A percentile compares a stretch with the other conserved stretches of the same genome.
phyloP scores from a whole-genome alignment of 176 grass and related monocot genomes.

The Stipa capillata region DNA sequence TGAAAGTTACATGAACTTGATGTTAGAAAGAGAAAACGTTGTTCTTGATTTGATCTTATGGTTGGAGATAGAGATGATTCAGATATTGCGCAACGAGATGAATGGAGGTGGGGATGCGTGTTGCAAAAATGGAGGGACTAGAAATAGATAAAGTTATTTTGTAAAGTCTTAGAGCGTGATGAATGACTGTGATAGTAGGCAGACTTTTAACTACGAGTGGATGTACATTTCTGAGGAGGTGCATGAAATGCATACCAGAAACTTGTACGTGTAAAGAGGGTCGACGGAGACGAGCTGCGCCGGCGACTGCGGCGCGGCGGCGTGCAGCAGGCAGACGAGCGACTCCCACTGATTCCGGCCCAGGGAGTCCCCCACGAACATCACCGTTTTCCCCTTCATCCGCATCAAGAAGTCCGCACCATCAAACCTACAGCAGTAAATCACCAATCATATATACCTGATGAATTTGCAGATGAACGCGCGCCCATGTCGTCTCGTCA shows the following conservation, averaged over 20 bases:
- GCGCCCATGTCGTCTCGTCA: background rate
- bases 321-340: conserved; percentile 85
- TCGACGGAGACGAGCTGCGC: conserved; percentile 46
- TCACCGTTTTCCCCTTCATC: conserved; percentile 87
- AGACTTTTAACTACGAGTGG: too few relatives aligned
- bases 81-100: too few relatives aligned
- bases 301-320: conserved; percentile 51
- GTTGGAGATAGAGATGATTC: too few relatives aligned
- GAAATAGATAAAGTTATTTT: too few relatives aligned
- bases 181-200: too few relatives aligned
- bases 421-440: conserved; percentile 43
- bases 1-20: too few relatives aligned
- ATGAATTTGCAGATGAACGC: background rate
- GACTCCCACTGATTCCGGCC: conserved; percentile 92
- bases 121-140: too few relatives aligned
- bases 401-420: conserved; percentile 60
- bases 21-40: too few relatives aligned
- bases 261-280: conserved; percentile 76
- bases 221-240: too few relatives aligned
- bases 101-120: too few relatives aligned
- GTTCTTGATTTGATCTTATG: too few relatives aligned
- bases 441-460: background rate
- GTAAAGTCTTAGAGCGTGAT: too few relatives aligned
- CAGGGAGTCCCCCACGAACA: conserved; percentile 96
- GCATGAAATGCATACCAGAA: conserved; percentile 23